These are phyloP conservation scores for Xylaria grammica DNA, from an alignment of 495 filamentous ascomycete genomes.

Conservation along the genomic window DNA sequence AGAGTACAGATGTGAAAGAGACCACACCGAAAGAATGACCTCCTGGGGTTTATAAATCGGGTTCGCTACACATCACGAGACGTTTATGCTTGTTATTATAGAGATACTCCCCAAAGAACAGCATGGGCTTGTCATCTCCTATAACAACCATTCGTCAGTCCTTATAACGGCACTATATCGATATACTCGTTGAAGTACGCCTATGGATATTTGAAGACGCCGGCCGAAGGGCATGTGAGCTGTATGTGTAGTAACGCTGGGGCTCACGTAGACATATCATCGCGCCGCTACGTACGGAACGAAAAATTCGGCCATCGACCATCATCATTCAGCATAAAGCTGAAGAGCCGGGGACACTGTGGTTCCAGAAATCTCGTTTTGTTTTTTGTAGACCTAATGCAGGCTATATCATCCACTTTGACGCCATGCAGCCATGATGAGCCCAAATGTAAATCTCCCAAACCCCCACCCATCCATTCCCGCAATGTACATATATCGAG, in stretches of 20 bases:
- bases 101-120: slow-evolving; percentile 25
- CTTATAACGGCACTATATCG: not conserved
- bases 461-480: slow-evolving; percentile 30
- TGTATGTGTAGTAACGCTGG: not conserved
- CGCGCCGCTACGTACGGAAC: slow-evolving; percentile 15
- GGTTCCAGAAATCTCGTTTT: slow-evolving; percentile 64
- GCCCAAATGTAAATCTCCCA: slow-evolving; percentile 40
- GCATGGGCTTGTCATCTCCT: not conserved
- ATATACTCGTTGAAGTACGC: not conserved
- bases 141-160: not conserved
- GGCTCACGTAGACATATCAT: slow-evolving; percentile 14
- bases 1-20: not conserved
- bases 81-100: slow-evolving; percentile 22
- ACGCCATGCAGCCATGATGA: slow-evolving; percentile 53
- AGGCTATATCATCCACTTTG: slow-evolving; percentile 51
- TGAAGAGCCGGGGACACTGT: slow-evolving; percentile 89
- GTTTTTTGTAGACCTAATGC: slow-evolving; percentile 60
- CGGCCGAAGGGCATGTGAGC: not conserved
- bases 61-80: slow-evolving; percentile 24
- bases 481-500: slow-evolving; percentile 48
- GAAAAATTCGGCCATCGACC: slow-evolving; percentile 86
- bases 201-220: not conserved
- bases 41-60: not conserved
- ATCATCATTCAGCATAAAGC: slow-evolving; percentile 62
- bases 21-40: not conserved